phyloP scores from a whole-genome alignment of 139 green algal species.

The Chlorella sp. region DNA sequence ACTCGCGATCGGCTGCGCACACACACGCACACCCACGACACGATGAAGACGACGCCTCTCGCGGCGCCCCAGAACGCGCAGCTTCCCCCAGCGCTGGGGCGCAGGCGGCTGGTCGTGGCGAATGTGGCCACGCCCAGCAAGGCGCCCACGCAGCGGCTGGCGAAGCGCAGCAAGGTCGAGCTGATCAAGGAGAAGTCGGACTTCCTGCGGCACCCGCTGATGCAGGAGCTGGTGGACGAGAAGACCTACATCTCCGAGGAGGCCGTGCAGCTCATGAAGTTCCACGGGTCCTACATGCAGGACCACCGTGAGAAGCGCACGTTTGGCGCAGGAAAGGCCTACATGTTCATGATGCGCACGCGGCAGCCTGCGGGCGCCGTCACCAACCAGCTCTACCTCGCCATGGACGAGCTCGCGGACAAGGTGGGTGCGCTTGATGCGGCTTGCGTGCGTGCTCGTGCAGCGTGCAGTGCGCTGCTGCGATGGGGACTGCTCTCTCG shows the following conservation, averaged over 20 bases:
- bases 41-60: not conserved
- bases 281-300: constrained; percentile 97
- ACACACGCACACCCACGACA: not conserved
- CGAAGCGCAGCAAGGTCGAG: constrained; percentile 89
- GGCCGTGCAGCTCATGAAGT: constrained; percentile 98
- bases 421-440: constrained; percentile 71
- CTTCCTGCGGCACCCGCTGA: constrained; percentile 95
- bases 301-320: constrained; percentile 94
- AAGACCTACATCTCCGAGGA: constrained; percentile 82
- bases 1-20: too few species aligned
- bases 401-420: constrained; percentile 97
- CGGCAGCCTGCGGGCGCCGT: constrained; percentile 85
- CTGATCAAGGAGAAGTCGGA: constrained; percentile 95
- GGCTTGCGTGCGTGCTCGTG: too few species aligned
- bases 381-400: constrained; percentile 92
- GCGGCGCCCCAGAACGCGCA: not conserved
- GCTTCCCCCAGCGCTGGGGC: not conserved
- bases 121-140: constrained; percentile 68
- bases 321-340: constrained; percentile 88
- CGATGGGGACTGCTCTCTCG: too few species aligned
- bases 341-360: constrained; percentile 99
- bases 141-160: constrained; percentile 55
- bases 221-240: constrained; percentile 87
- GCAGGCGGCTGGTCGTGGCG: not conserved
- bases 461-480: too few species aligned